A percentile compares a stretch with the other conserved stretches of the same genome.
Evolutionary conservation across 768 basidiomycete species (phyloP).

Genomic region (Lentinus brumalis): DNA sequence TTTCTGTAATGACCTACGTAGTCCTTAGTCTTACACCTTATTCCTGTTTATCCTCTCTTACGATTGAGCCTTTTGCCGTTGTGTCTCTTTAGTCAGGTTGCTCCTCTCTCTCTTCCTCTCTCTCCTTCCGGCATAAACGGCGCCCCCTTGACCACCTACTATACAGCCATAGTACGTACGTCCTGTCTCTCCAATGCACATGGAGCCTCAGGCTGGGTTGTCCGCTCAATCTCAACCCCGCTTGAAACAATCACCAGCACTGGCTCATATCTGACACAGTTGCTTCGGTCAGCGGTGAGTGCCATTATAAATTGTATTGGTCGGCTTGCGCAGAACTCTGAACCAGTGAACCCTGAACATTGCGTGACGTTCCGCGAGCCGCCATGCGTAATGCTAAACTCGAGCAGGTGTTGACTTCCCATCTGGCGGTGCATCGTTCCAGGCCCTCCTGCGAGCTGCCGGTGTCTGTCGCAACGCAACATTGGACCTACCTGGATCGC

Average conservation of each 20-base stretch:
- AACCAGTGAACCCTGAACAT: too few species aligned
- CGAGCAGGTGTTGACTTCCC: too few species aligned
- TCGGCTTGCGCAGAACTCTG: too few species aligned
- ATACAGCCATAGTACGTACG: constrained; percentile 12
- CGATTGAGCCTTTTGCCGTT: background rate
- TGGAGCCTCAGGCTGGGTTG: background rate
- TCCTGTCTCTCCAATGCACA: constrained; percentile 7
- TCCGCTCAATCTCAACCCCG: background rate
- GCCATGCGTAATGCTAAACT: too few species aligned
- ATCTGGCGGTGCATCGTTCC: background rate
- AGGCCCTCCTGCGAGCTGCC: background rate
- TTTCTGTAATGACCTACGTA: constrained; percentile 12
- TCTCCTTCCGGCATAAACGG: constrained; percentile 14
- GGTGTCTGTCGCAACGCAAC: too few species aligned
- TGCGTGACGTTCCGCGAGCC: too few species aligned
- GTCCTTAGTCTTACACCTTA: background rate
- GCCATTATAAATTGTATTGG: too few species aligned
- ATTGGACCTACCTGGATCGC: too few species aligned
- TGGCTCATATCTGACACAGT: too few species aligned
- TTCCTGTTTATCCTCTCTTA: constrained; percentile 8
- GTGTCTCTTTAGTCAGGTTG: constrained; percentile 11
- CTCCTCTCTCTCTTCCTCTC: constrained; percentile 6
- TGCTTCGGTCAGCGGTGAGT: too few species aligned
- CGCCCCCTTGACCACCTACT: constrained; percentile 1
- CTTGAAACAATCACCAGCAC: background rate